phyloP scores from a whole-genome alignment of 768 basidiomycete genomes.

The Tremella mesenterica region DNA sequence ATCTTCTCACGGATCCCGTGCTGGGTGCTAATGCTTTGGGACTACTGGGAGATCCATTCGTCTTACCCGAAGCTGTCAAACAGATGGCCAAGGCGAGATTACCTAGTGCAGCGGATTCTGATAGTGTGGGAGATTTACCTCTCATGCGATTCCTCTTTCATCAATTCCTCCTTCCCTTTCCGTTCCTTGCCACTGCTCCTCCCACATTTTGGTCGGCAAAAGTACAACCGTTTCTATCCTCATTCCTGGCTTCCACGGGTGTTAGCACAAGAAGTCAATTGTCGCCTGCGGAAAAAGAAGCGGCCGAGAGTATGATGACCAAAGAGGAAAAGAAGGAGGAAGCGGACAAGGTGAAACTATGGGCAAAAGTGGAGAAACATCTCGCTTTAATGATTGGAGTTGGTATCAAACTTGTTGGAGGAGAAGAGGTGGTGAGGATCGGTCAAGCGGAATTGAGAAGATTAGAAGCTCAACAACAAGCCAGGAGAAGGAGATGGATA shows the following conservation, averaged over 20 bases:
- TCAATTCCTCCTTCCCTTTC: constrained; percentile 88
- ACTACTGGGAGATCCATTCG: constrained; percentile 80
- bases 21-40: constrained; percentile 54
- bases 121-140: constrained; percentile 58
- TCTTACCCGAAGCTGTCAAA: constrained; percentile 44
- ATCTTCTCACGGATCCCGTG: constrained; percentile 50
- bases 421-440: constrained; percentile 82
- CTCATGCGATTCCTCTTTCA: constrained; percentile 82
- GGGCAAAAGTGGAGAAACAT: constrained; percentile 75
- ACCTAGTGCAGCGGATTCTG: constrained; percentile 15
- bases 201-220: constrained; percentile 88
- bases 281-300: constrained; percentile 17
- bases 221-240: constrained; percentile 85
- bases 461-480: constrained; percentile 61
- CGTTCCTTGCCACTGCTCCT: constrained; percentile 82
- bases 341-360: constrained; percentile 56
- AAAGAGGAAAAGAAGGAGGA: constrained; percentile 40
- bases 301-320: constrained; percentile 31
- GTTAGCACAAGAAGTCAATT: constrained; percentile 13
- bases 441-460: constrained; percentile 73
- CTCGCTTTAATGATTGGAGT: constrained; percentile 70
- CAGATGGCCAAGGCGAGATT: constrained; percentile 23
- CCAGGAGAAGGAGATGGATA: constrained; percentile 50
- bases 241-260: constrained; percentile 64
- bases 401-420: constrained; percentile 62